Base-by-base conservation (phyloP, 306 rosid species). In the Medicago truncatula region DNA sequence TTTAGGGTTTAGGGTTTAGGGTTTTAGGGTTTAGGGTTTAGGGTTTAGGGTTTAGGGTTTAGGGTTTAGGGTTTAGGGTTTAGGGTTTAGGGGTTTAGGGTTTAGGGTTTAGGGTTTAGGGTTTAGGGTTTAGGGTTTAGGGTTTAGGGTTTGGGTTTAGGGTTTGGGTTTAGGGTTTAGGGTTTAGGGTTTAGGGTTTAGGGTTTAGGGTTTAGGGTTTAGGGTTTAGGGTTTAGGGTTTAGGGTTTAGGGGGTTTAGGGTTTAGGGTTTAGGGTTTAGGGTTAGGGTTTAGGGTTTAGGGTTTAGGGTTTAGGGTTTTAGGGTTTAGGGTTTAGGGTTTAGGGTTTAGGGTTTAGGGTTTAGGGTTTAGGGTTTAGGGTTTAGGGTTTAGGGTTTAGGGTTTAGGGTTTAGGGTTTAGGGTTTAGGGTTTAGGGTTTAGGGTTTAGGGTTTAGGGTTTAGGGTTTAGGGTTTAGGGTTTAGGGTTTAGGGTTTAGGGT, bases 401-500 rank as follows among this genome's bases (percentile, higher is more conserved):
- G 52, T 46, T 46, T 46, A 11, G n/a, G 52, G 52, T 11, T 46
- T 46, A 11, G 16, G 53, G 53, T 12, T 46, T 12, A 11, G 16
- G 53, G 53, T 46, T 46, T 46, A 46, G 53, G 53, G 53, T 46
- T 46, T 46, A 46, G 16, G 53, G 53, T 12, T 46, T 46, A 46
- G 53, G 53, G 53, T 46, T 46, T 46, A 46, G 53, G 53, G 53
- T 46, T 46, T 46, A 46, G 47, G 47, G 47, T 43, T 43, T 43
- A 43, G 47, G 47, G 47, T 43, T 43, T 43, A 43, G 47, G 47
- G 47, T 43, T 43, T 43, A 43, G 47, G 53, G 53, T 46, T 46
- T 46, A 46, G 53, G 53, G 53, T 46, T 46, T 46, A 46, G 47
- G 53, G 53, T 46, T 46, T 46, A 46, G 53, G 53, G 53, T 46